A percentile compares a stretch with the other conserved stretches of the same genome.
Evolutionary conservation across 768 basidiomycete species (phyloP).

Genomic region (Agaricus blazei): DNA sequence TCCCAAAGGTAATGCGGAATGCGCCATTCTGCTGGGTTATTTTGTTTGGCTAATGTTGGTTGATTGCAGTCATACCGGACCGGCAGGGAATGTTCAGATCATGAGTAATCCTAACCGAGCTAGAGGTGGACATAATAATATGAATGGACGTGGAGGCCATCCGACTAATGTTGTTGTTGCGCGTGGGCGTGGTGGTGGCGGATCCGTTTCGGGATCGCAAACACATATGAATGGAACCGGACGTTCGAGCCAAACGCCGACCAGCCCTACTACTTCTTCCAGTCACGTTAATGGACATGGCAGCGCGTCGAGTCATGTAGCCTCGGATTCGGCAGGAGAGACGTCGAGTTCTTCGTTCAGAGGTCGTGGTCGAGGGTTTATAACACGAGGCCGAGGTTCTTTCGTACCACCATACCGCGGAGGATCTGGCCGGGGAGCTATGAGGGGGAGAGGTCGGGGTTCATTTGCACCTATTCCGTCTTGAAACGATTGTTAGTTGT

Average conservation of each 20-base stretch:
- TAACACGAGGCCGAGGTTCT: background rate
- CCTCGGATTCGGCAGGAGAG: slow-evolving; percentile 5
- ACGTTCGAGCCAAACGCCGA: background rate
- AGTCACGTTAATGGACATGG: background rate
- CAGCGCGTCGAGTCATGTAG: background rate
- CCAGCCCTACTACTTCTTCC: background rate
- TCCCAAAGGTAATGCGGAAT: slow-evolving; percentile 26
- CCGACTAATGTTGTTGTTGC: slow-evolving; percentile 11
- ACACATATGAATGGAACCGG: slow-evolving; percentile 6
- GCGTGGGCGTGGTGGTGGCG: slow-evolving; percentile 2
- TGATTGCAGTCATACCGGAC: slow-evolving; percentile 23
- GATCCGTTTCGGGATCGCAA: background rate
- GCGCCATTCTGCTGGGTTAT: background rate
- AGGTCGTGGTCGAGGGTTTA: slow-evolving; percentile 3
- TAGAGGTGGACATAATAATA: slow-evolving; percentile 19
- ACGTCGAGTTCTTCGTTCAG: background rate
- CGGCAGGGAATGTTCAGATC: slow-evolving; percentile 51
- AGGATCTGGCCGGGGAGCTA: slow-evolving; percentile 21
- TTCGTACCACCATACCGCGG: slow-evolving; percentile 23
- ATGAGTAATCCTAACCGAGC: slow-evolving; percentile 74
- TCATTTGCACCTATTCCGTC: slow-evolving; percentile 15
- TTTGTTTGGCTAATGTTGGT: background rate
- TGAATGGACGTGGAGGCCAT: slow-evolving; percentile 28
- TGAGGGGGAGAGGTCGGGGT: slow-evolving; percentile 36
- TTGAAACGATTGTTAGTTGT: background rate